Evolutionary conservation across 2,329 filamentous ascomycete genomes (phyloP).

Genomic region (Pseudogymnoascus sp.): DNA sequence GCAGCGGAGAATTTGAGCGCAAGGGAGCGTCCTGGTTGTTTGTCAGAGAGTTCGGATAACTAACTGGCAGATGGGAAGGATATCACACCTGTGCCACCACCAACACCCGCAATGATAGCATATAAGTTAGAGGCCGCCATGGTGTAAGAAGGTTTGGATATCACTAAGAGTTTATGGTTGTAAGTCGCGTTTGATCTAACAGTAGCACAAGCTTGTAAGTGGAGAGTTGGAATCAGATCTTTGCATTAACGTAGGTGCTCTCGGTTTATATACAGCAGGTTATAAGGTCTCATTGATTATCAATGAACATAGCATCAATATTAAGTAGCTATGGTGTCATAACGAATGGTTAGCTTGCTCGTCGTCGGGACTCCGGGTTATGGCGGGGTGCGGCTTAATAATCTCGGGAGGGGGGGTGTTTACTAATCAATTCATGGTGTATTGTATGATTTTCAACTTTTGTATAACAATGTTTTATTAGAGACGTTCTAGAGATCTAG

Average conservation of each 20-base stretch:
- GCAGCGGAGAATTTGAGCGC: conserved; percentile 52
- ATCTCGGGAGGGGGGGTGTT: background rate
- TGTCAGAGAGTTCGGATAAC: background rate
- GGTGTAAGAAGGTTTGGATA: background rate
- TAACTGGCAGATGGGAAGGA: background rate
- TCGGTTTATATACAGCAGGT: background rate
- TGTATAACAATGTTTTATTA: background rate
- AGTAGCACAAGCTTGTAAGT: background rate
- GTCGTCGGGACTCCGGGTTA: background rate
- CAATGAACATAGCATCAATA: conserved; percentile 1
- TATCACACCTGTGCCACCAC: conserved; percentile 50
- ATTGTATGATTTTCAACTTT: background rate
- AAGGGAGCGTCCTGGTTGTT: conserved; percentile 34
- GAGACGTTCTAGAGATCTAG: background rate
- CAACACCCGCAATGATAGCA: conserved; percentile 63
- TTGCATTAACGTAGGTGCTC: background rate
- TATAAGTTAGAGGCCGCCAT: conserved; percentile 42
- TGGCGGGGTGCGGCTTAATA: background rate
- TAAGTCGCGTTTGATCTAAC: background rate
- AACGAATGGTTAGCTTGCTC: background rate
- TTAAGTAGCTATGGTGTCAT: conserved; percentile 6
- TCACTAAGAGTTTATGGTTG: background rate
- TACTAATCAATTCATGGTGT: background rate
- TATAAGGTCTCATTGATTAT: background rate
- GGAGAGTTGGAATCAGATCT: background rate